A percentile compares a stretch with the other conserved stretches of the same genome.
Evolutionary conservation across 176 grass and related monocot genomes (phyloP).

Genomic region (Oryza officinalis): DNA sequence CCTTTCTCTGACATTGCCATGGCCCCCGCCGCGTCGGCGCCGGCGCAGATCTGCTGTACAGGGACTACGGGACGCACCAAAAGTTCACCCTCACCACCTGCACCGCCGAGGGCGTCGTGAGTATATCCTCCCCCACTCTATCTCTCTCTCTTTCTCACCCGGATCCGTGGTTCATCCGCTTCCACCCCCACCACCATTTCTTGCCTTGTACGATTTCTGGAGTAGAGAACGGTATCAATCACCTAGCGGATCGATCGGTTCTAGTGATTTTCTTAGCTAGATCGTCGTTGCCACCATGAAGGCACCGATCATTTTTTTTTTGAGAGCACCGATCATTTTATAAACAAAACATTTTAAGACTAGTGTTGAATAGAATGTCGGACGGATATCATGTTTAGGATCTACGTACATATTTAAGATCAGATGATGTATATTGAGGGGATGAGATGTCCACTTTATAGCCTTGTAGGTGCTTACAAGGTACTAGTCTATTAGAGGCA

Average conservation of each 20-base stretch:
- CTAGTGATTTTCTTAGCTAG: not conserved
- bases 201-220: not conserved
- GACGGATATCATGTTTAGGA: not conserved
- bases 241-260: not conserved
- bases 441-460: not conserved
- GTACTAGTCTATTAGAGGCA: not conserved
- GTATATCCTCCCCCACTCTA: not conserved
- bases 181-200: not conserved
- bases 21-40: not conserved
- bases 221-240: not conserved
- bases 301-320: not conserved
- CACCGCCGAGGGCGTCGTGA: constrained; percentile 71
- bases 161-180: no score
- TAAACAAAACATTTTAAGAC: not conserved
- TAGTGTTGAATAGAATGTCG: not conserved
- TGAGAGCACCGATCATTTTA: not conserved
- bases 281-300: not conserved
- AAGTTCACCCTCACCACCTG: constrained; percentile 74
- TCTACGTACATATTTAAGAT: not conserved
- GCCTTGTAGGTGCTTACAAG: not conserved
- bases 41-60: constrained; percentile 76
- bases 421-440: not conserved
- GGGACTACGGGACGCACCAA: constrained; percentile 78
- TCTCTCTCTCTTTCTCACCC: not conserved
- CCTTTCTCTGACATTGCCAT: no score